Base-by-base conservation (phyloP, 768 basidiomycete species). In the Trametopsis cervina region DNA sequence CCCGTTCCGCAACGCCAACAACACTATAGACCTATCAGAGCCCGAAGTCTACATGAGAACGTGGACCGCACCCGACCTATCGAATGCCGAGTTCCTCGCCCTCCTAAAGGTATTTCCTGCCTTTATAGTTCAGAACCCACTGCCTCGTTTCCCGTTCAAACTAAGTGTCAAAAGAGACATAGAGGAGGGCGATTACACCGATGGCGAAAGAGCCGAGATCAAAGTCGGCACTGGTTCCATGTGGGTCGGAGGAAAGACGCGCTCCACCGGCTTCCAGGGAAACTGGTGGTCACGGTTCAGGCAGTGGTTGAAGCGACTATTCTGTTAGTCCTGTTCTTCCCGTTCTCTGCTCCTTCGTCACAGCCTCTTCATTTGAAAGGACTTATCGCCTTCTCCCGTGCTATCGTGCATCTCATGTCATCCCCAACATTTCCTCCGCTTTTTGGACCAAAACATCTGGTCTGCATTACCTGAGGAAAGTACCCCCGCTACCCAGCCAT, bases 221-320 rank as follows among this genome's bases (percentile, higher is more conserved):
- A 76, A 74, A 24, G 79, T 80, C 61, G 90, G 90, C 17, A 92
- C 90, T n/a, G 90, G 90, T 6, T 70, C 74, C 40, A 84, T 94
- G 77, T 89, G 85, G 83, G 66, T 89, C 23, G 81, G 87, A 47
- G 60, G 72, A 18, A 78, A 75, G 57, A 60, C 65, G 38, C 80
- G 91, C 29, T 65, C 67, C 33, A 71, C 74, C 23, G 83, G 79
- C 10, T 91, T 82, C 80, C 70, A 78, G 59, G 89, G 90, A 18
- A 72, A 78, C 38, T 86, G 81, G 78, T 92, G 88, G 88, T 78
- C 78, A 38, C 72, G 84, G 53, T 80, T 93, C 60, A 67, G 78
- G 56, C 64, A 81, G 40, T 93, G 91, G 91, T 88, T 81, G 77
- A 78, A 77, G 63, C 77, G 75, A 64, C 54, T 84, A 41, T 90